Percentiles rank a stretch among this genome's conserved stretches.
These are phyloP conservation scores for Ailanthus altissimus DNA, from an alignment of 345 rosid species.

Conservation along the genomic window DNA sequence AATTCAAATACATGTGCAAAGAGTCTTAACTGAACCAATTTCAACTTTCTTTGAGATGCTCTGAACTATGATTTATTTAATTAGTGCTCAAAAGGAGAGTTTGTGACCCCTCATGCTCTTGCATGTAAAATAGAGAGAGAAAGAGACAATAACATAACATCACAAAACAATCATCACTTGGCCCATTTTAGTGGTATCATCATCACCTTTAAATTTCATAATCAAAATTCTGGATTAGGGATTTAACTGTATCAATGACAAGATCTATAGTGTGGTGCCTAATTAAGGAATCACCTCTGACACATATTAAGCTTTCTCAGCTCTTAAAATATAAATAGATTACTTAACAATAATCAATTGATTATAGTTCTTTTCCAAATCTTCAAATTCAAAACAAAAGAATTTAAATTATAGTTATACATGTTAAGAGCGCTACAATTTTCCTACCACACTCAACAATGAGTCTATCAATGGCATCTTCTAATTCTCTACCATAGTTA, in stretches of 20 bases:
- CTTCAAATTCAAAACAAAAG: conserved; percentile 34
- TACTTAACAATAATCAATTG: neutral
- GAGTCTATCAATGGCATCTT: conserved; percentile 92
- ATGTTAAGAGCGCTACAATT: conserved; percentile 83
- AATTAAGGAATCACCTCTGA: conserved; percentile 14
- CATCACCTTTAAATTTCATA: conserved; percentile 16
- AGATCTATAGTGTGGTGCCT: conserved; percentile 1
- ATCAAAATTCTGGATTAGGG: neutral
- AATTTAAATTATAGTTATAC: neutral
- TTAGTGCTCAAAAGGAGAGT: conserved; percentile 36
- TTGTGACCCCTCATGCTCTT: conserved; percentile 20
- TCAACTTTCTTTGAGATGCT: conserved; percentile 44
- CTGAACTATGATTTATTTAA: conserved; percentile 24
- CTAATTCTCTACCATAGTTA: conserved; percentile 89
- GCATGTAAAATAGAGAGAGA: conserved; percentile 32
- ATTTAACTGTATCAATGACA: neutral
- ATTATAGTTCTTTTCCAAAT: conserved; percentile 45
- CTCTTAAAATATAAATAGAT: neutral
- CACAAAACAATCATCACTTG: conserved; percentile 17
- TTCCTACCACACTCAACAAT: conserved; percentile 97
- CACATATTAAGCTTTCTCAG: neutral
- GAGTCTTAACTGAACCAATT: too few relatives aligned
- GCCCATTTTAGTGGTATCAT: conserved; percentile 39
- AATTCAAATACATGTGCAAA: too few relatives aligned
- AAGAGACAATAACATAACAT: conserved; percentile 1